phyloP scores from a whole-genome alignment of 805 yeast genomes.

The Ogataea naganishii region DNA sequence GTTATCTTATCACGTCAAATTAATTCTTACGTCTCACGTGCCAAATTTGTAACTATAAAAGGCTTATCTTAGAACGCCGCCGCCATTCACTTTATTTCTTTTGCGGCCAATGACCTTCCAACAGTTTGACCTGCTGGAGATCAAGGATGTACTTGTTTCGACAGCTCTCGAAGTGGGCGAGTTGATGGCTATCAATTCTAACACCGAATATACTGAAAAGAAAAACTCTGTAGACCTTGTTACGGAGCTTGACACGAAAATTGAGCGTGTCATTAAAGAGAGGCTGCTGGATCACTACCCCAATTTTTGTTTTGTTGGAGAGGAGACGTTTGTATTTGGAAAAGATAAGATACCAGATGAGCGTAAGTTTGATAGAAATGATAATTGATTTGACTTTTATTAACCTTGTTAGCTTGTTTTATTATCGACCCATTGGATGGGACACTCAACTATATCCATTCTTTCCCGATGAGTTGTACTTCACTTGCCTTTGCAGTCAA shows the following conservation, averaged over 20 bases:
- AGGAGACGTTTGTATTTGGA: conserved; percentile 47
- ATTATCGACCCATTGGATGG: conserved; percentile 63
- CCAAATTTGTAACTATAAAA: no score
- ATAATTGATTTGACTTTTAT: not conserved
- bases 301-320: conserved; percentile 47
- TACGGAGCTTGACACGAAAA: conserved; percentile 50
- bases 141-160: conserved; percentile 25
- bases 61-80: no score
- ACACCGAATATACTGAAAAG: conserved; percentile 7
- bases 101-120: no score
- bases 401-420: conserved; percentile 32
- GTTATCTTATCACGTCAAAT: no score
- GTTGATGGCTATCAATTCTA: conserved; percentile 4
- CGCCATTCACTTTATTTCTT: no score
- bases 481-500: conserved; percentile 48
- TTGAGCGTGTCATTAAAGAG: conserved; percentile 31
- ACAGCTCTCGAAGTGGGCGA: conserved; percentile 9
- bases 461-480: conserved; percentile 53
- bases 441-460: conserved; percentile 57
- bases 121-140: no score
- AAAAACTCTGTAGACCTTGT: conserved; percentile 46
- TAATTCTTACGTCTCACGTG: no score
- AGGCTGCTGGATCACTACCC: conserved; percentile 32
- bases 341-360: conserved; percentile 34
- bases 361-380: conserved; percentile 13